Percentiles rank a stretch among this genome's conserved stretches.
Evolutionary conservation across 176 grass and related monocot species (phyloP).

Genomic region (sorghum (Sorghum bicolor)): Sorghum_bicolor_NCBIv3 NC_012871.2:65593001-65593500

Average conservation of each 20-base stretch:
- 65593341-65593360: not conserved
- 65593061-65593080: not conserved
- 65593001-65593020: not conserved
- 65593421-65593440: not conserved
- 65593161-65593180: not conserved
- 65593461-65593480: not conserved
- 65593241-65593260: not conserved
- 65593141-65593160: slow-evolving; percentile 24
- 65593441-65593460: not conserved
- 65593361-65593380: not conserved
- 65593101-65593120: not conserved
- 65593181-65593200: not conserved
- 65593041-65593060: not conserved
- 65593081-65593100: not conserved
- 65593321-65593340: not conserved
- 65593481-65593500: slow-evolving; percentile 1
- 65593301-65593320: not conserved
- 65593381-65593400: not conserved
- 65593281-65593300: not conserved
- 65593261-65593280: not conserved
- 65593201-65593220: not conserved
- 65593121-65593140: slow-evolving; percentile 29
- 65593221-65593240: not conserved
- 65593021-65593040: slow-evolving; percentile 29
- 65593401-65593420: not conserved